Conservation (phyloP, 2,329 filamentous ascomycete species). For the Canariomyces notabilis region DNA sequence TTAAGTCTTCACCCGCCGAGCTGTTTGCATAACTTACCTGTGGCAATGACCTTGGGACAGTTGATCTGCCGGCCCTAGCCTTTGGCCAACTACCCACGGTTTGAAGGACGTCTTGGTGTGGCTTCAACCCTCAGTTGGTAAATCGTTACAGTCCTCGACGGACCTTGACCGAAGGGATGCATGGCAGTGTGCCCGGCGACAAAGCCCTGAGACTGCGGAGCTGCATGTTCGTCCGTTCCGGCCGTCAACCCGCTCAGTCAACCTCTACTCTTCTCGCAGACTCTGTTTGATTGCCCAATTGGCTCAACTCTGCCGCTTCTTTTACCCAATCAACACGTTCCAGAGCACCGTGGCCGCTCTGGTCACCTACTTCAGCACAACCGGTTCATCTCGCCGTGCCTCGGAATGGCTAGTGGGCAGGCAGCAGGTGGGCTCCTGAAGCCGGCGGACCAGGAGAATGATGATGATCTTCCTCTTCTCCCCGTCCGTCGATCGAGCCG, state of each 20-base stretch:
- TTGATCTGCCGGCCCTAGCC: too few species aligned
- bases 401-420: neutral
- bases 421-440: neutral
- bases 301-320: too few species aligned
- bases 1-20: too few species aligned
- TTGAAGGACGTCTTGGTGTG: too few species aligned
- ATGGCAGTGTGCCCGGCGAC: neutral
- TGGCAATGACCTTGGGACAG: too few species aligned
- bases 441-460: neutral
- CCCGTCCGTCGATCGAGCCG: slow-evolving; percentile 18
- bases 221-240: neutral
- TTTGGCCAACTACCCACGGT: too few species aligned
- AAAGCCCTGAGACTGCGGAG: neutral
- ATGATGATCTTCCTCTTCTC: neutral
- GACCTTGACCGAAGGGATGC: neutral
- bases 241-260: neutral
- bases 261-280: neutral
- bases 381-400: neutral
- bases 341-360: neutral
- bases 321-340: neutral
- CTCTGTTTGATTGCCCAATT: neutral
- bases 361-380: neutral
- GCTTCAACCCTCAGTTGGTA: neutral
- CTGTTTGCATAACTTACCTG: too few species aligned
- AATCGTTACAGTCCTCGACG: neutral